Conservation (phyloP, 192 early-diverging fungal genomes). For the Coemansia sp. region DNA sequence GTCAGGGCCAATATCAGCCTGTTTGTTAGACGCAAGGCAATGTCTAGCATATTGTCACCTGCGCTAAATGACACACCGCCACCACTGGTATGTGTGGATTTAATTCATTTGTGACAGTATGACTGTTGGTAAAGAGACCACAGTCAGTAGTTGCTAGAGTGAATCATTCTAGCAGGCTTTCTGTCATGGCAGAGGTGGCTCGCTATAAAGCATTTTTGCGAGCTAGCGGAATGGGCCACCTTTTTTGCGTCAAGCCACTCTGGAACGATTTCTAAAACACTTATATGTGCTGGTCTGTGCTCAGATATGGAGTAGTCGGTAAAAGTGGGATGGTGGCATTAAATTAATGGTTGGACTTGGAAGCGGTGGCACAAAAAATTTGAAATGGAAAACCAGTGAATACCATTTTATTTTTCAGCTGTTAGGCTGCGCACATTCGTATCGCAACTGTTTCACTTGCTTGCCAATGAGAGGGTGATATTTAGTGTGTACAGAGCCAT, state of each 20-base stretch:
- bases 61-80: background rate
- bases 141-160: background rate
- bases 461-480: background rate
- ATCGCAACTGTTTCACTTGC: background rate
- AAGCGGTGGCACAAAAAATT: background rate
- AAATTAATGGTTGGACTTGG: background rate
- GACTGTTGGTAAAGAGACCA: background rate
- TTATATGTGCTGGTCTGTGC: slow-evolving; percentile 3
- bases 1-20: background rate
- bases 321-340: background rate
- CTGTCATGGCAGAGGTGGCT: background rate
- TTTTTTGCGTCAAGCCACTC: background rate
- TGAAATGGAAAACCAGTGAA: background rate
- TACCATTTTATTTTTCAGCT: background rate
- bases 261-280: background rate
- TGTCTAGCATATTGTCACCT: background rate
- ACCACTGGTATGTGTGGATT: background rate
- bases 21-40: background rate
- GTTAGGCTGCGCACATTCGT: background rate
- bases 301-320: background rate
- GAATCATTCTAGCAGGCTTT: no score
- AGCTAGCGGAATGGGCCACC: background rate
- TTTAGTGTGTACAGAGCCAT: background rate
- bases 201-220: background rate
- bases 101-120: background rate